These are phyloP conservation scores for Priceomyces haplophilus DNA, from an alignment of 805 yeast species.

Conservation along the genomic window DNA sequence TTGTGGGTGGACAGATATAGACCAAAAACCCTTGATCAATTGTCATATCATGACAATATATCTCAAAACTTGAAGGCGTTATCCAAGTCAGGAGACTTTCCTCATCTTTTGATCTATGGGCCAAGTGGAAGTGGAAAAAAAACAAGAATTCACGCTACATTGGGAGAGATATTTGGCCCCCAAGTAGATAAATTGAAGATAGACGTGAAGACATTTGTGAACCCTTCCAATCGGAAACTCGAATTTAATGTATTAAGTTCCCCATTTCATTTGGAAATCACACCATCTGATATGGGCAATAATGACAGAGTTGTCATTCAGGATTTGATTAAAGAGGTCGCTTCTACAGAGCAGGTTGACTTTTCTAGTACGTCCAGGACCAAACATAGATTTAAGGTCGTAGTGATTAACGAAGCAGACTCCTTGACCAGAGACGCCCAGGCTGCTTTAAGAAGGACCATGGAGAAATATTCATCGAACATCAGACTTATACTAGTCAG, in stretches of 20 bases:
- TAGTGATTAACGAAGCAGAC: slow-evolving; percentile 89
- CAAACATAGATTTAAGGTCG: slow-evolving; percentile 66
- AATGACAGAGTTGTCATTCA: slow-evolving; percentile 94
- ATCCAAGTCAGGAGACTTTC: slow-evolving; percentile 75
- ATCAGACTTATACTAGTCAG: slow-evolving; percentile 81
- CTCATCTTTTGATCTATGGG: slow-evolving; percentile 89
- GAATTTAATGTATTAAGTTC: slow-evolving; percentile 94
- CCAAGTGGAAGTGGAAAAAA: slow-evolving; percentile 98
- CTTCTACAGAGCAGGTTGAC: slow-evolving; percentile 94
- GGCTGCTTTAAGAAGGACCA: slow-evolving; percentile 91
- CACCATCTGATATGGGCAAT: slow-evolving; percentile 96
- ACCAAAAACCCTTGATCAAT: slow-evolving; percentile 61
- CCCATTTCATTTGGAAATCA: slow-evolving; percentile 86
- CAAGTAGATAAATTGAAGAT: slow-evolving; percentile 78
- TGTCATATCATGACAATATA: slow-evolving; percentile 66
- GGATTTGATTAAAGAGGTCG: slow-evolving; percentile 88
- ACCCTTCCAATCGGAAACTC: slow-evolving; percentile 69
- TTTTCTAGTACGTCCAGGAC: slow-evolving; percentile 46
- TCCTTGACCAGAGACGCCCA: slow-evolving; percentile 89
- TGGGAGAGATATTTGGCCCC: slow-evolving; percentile 77
- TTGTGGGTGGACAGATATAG: slow-evolving; percentile 96
- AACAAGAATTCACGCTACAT: slow-evolving; percentile 80
- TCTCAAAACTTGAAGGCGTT: slow-evolving; percentile 62
- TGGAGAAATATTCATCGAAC: slow-evolving; percentile 91
- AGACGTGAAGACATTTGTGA: slow-evolving; percentile 80